A percentile compares a stretch with the other conserved stretches of the same genome.
phyloP scores from a whole-genome alignment of 2,329 filamentous ascomycete genomes.

The Pseudocercospora fuligena region DNA sequence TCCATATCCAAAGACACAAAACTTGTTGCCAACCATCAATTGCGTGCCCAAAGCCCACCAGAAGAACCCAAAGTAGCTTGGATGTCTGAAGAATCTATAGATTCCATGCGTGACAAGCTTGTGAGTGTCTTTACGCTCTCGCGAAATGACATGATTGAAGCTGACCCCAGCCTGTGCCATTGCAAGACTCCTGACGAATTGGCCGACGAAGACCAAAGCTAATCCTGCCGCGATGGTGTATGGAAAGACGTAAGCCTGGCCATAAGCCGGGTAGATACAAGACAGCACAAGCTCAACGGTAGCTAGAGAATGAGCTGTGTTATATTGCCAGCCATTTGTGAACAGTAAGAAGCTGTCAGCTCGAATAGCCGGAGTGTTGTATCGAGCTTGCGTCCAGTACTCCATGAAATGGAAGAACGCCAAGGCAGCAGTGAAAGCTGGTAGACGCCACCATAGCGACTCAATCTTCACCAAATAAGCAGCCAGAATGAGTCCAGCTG shows the following conservation, averaged over 20 bases:
- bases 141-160: conserved; percentile 87
- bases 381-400: conserved; percentile 85
- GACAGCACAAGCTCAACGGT: conserved; percentile 73
- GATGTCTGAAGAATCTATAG: conserved; percentile 78
- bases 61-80: conserved; percentile 97
- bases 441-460: conserved; percentile 58
- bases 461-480: conserved; percentile 27
- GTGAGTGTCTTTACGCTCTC: conserved; percentile 70
- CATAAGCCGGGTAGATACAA: conserved; percentile 34
- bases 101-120: conserved; percentile 81
- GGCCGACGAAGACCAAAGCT: conserved; percentile 68
- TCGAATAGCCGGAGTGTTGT: conserved; percentile 76
- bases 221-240: conserved; percentile 61
- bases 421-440: conserved; percentile 70
- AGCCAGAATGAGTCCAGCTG: conserved; percentile 40
- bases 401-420: conserved; percentile 92
- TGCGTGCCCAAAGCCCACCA: conserved; percentile 98
- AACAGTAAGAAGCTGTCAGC: conserved; percentile 81
- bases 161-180: conserved; percentile 89
- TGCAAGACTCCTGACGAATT: conserved; percentile 75
- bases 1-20: conserved; percentile 77
- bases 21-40: conserved; percentile 79
- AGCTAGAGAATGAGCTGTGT: conserved; percentile 77
- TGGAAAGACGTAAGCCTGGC: conserved; percentile 54
- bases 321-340: conserved; percentile 83